Base-by-base conservation (phyloP, 225 moss, liverwort and hornwort species). In the Climacium dendroides region DNA sequence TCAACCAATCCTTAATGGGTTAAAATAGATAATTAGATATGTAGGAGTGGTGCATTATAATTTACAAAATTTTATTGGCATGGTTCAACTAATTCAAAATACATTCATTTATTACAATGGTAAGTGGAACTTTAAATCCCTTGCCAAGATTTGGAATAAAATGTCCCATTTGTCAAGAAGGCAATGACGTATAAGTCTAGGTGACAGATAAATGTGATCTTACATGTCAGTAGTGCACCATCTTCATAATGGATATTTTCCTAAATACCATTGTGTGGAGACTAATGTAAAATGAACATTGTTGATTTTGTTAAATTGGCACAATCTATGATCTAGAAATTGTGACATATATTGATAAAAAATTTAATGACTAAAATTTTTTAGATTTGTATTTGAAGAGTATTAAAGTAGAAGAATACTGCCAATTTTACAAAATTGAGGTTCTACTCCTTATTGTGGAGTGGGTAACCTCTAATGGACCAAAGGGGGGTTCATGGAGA, bases 161-260 rank as follows among this genome's bases (percentile, higher is more conserved):
- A 32, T 18, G 17, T 0, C 3, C 5, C 11, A n/a, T 35, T 65
- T 65, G 5, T 35, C 7, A 0, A 34, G 19, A 20, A 11, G 11
- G 2, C 11, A 65, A 11, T 3, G 0, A 20, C 6, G 0, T 11
- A 20, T 6, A 66, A n/a, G 22, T 67, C 13, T 37, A 6, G 0
- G 7, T 37, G 4, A 7, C 23, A 37, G 7, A 23, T 23, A 39
- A 1, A 67, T 39, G 13, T 7, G 1, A 5, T 39, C 24, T 24
- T 69, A 8, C 8, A 69, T 24, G 3, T 8, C 3, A 15, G 0
- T 25, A 25, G 15, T 0, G 3, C 8, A 69, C 39, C 15, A 25
- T 69, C 41, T 41, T 15, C 0, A 1, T 25, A 0, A 39, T 0
- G 4, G 15, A 24, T 14, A 41, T 39, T 25, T 39, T 1, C 24